Base-by-base conservation (phyloP, 305 asterid genomes). In the Salvia sclarea region DNA sequence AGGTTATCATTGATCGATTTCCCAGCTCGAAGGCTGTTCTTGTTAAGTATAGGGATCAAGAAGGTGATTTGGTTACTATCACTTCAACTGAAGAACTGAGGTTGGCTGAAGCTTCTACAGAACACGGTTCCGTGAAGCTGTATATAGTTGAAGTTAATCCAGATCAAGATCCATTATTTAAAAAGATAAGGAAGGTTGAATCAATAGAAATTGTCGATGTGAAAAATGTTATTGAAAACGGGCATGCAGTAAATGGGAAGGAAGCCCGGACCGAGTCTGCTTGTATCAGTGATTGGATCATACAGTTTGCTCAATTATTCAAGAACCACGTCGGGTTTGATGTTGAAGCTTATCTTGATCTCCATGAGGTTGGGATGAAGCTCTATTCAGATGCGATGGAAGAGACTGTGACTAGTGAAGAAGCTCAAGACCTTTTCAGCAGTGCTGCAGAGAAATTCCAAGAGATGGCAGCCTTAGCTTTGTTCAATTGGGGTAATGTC, bases 401-500 rank as follows among this genome's bases (percentile, higher is more conserved):
- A 75, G 97, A 92, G 68, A 82, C 84, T 0, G 84, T 85, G 38
- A 90, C 98, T 10, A 82, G 96, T 72, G 96, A 86, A 63, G 97
- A 90, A 76, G 96, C 96, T 72, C 95, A 92, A 76, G 89, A 70
- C 17, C 80, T 84, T 58, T 90, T 92, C 70, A 22, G 40, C 56
- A 58, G 70, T 45, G 96, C 98, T 11, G 89, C 83, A 17, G 96
- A 92, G 45, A 92, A 82, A 68, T 92, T 92, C 71, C 88, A 86
- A 74, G 98, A 90, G 69, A 88, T 92, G 95, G 85, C 91, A 21
- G 97, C 97, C 69, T 81, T 90, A 70, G 96, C 97, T 38, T 69
- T 92, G 86, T 90, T 92, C 85, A 90, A 92, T 55, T 90, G 95
- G 84, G 97, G 97, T 10, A 92, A 88, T 56, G 95, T 92, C 69